Evolutionary conservation across 495 filamentous ascomycete genomes (phyloP).

Genomic region (Penicillium cataractarum): DNA sequence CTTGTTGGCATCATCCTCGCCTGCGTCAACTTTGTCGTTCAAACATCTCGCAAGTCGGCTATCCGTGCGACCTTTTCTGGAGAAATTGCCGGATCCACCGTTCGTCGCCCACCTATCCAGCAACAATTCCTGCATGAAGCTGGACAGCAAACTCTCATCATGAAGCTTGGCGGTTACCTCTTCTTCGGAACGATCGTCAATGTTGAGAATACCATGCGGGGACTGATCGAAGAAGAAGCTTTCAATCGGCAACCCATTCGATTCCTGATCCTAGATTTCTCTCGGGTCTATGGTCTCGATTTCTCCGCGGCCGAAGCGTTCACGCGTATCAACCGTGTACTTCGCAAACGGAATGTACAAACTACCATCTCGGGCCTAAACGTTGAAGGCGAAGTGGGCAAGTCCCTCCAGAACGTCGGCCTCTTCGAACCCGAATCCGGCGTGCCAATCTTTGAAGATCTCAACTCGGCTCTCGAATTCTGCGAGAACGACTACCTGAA

Average conservation of each 20-base stretch:
- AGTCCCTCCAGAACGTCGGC: constrained; percentile 77
- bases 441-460: constrained; percentile 79
- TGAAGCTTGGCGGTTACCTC: constrained; percentile 88
- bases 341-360: constrained; percentile 70
- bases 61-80: constrained; percentile 86
- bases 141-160: constrained; percentile 82
- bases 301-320: constrained; percentile 96
- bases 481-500: constrained; percentile 96
- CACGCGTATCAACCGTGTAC: constrained; percentile 83
- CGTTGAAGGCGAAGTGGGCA: constrained; percentile 71
- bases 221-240: constrained; percentile 76
- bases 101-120: constrained; percentile 86
- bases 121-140: constrained; percentile 83
- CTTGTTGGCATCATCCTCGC: constrained; percentile 89
- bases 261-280: constrained; percentile 87
- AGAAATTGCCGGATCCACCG: constrained; percentile 84
- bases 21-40: constrained; percentile 86
- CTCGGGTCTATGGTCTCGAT: constrained; percentile 88
- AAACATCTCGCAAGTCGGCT: constrained; percentile 85
- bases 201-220: constrained; percentile 84
- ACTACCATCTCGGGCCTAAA: constrained; percentile 82
- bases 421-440: constrained; percentile 68
- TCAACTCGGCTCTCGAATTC: constrained; percentile 89
- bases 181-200: constrained; percentile 97
- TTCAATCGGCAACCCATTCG: constrained; percentile 78